Evolutionary conservation across 805 yeast genomes (phyloP).

Genomic region (Pichia californica): DNA sequence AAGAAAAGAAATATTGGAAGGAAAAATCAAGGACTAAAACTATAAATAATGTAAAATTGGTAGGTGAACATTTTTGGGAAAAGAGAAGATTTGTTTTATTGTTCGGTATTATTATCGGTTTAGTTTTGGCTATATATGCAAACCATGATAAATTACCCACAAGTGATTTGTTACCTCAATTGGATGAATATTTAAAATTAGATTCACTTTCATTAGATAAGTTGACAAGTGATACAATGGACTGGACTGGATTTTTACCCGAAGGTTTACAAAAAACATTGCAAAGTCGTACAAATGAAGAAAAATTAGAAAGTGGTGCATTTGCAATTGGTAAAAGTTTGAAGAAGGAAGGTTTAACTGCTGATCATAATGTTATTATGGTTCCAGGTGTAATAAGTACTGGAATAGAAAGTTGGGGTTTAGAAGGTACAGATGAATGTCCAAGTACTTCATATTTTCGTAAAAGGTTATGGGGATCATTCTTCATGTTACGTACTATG

Average conservation of each 20-base stretch:
- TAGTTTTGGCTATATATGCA: constrained; percentile 57
- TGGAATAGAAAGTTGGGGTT: constrained; percentile 91
- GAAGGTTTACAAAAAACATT: constrained; percentile 53
- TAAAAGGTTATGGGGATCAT: constrained; percentile 93
- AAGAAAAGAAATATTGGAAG: background rate
- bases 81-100: constrained; percentile 23
- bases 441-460: constrained; percentile 81
- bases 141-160: constrained; percentile 33
- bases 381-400: constrained; percentile 96
- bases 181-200: constrained; percentile 44
- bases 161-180: constrained; percentile 39
- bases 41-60: background rate
- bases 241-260: constrained; percentile 74
- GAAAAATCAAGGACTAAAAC: background rate
- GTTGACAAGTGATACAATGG: constrained; percentile 51
- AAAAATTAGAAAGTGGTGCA: constrained; percentile 58
- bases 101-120: constrained; percentile 69
- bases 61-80: constrained; percentile 15
- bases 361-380: constrained; percentile 77
- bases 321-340: constrained; percentile 81
- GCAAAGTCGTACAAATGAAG: constrained; percentile 44
- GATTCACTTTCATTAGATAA: constrained; percentile 55
- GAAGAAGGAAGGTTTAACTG: constrained; percentile 40
- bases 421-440: constrained; percentile 69
- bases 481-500: constrained; percentile 92